Conservation (phyloP, 108 stramenopile genomes). For the Hondaea fermentalgiana region DNA sequence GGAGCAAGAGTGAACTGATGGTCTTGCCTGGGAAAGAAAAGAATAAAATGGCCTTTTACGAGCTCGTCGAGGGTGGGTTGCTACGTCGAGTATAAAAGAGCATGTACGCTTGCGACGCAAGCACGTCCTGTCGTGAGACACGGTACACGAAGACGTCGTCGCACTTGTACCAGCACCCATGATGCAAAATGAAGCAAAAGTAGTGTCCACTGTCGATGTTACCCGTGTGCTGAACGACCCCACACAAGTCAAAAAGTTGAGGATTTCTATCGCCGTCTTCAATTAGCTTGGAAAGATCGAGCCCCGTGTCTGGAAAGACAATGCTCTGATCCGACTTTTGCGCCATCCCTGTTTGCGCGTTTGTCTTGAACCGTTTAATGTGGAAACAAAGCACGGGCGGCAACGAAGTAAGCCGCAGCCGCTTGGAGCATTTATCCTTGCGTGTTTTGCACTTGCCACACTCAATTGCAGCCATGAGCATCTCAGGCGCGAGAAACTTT, state of each 20-base stretch:
- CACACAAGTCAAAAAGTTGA: not conserved
- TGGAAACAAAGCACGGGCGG: not conserved
- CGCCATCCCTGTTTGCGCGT: not conserved
- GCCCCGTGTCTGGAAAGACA: not conserved
- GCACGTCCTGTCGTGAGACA: not conserved
- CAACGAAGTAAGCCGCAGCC: not conserved
- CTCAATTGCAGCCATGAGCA: not conserved
- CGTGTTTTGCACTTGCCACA: not conserved
- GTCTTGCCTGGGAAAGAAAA: not conserved
- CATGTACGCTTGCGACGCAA: not conserved
- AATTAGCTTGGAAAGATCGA: not conserved
- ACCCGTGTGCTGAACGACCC: not conserved
- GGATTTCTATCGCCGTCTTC: not conserved
- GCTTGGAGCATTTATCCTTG: slow-evolving; percentile 1
- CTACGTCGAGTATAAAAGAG: not conserved
- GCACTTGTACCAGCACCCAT: not conserved
- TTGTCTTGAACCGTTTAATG: slow-evolving; percentile 2
- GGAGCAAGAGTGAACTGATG: no score
- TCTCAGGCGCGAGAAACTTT: slow-evolving; percentile 1
- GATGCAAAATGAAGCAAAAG: not conserved
- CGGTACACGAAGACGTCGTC: slow-evolving; percentile 3
- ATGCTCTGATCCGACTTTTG: slow-evolving; percentile 6
- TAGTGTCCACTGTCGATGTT: slow-evolving; percentile 13
- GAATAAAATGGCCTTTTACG: not conserved
- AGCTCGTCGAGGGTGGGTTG: not conserved